Evolutionary conservation across 495 filamentous ascomycete genomes (phyloP).

Genomic region (Hypoxylon intermedium): DNA sequence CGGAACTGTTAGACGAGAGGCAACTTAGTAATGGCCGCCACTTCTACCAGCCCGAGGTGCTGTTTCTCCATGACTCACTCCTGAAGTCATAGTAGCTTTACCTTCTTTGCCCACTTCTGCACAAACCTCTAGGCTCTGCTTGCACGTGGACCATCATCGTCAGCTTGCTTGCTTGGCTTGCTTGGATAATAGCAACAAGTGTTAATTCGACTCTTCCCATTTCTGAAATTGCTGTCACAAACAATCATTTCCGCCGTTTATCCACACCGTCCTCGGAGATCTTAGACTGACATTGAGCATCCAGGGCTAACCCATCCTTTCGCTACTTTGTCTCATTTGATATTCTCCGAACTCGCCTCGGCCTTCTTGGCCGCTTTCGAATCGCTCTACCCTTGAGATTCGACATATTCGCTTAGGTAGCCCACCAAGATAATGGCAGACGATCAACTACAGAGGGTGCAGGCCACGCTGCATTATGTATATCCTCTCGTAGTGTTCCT

Average conservation of each 20-base stretch:
- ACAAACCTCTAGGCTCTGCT: neutral
- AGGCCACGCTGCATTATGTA: slow-evolving; percentile 57
- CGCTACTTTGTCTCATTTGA: slow-evolving; percentile 8
- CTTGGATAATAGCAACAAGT: slow-evolving; percentile 13
- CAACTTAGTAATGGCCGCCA: slow-evolving; percentile 23
- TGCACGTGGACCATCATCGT: neutral
- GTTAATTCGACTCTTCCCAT: slow-evolving; percentile 2
- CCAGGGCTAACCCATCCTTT: slow-evolving; percentile 21
- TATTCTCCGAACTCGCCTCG: neutral
- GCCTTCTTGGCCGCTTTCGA: neutral
- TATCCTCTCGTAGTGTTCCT: slow-evolving; percentile 62
- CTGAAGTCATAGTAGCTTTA: slow-evolving; percentile 9
- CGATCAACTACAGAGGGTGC: slow-evolving; percentile 20
- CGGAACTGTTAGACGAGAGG: slow-evolving; percentile 2
- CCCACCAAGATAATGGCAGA: slow-evolving; percentile 24
- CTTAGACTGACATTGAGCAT: slow-evolving; percentile 15
- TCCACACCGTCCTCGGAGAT: neutral
- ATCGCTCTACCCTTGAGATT: neutral
- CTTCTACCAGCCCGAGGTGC: slow-evolving; percentile 13
- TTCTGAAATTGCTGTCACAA: neutral
- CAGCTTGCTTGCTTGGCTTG: too few relatives aligned
- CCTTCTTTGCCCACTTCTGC: slow-evolving; percentile 5
- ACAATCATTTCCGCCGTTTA: neutral
- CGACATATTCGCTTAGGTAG: slow-evolving; percentile 14
- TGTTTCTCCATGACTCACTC: slow-evolving; percentile 21